phyloP scores from a whole-genome alignment of 2,329 filamentous ascomycete species.

The Neoascochyta sp. region DNA sequence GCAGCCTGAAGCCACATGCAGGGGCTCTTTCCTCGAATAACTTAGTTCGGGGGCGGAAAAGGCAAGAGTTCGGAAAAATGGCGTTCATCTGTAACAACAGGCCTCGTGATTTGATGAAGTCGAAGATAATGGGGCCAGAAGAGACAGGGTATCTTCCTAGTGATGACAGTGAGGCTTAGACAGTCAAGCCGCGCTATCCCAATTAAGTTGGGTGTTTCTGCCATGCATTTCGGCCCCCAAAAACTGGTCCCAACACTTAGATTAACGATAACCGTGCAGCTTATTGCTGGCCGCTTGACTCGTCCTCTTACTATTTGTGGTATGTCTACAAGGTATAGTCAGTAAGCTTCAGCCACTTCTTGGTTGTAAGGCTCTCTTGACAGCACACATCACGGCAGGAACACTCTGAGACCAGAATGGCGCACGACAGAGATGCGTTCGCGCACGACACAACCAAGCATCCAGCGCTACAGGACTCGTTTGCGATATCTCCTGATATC shows the following conservation, averaged over 20 bases:
- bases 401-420: not conserved
- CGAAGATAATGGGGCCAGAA: no score
- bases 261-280: not conserved
- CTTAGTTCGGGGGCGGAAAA: conserved; percentile 1
- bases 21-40: conserved; percentile 1
- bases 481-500: conserved; percentile 9
- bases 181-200: no score
- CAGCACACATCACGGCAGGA: not conserved
- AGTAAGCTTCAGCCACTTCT: not conserved
- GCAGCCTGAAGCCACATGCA: not conserved
- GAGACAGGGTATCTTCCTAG: no score
- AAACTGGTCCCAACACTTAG: not conserved
- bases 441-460: not conserved
- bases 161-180: no score
- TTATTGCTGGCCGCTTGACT: not conserved
- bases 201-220: no score
- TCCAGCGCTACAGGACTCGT: conserved; percentile 2
- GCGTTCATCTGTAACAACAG: no score
- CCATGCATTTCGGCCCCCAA: not conserved
- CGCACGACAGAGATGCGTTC: conserved; percentile 2
- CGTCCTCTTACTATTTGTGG: not conserved
- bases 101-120: no score
- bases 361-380: not conserved
- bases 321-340: not conserved
- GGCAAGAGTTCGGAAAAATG: not conserved